A percentile compares a stretch with the other conserved stretches of the same genome.
These are phyloP conservation scores for Excoecaria cochinchinensis DNA, from an alignment of 345 rosid genomes.

Conservation along the genomic window DNA sequence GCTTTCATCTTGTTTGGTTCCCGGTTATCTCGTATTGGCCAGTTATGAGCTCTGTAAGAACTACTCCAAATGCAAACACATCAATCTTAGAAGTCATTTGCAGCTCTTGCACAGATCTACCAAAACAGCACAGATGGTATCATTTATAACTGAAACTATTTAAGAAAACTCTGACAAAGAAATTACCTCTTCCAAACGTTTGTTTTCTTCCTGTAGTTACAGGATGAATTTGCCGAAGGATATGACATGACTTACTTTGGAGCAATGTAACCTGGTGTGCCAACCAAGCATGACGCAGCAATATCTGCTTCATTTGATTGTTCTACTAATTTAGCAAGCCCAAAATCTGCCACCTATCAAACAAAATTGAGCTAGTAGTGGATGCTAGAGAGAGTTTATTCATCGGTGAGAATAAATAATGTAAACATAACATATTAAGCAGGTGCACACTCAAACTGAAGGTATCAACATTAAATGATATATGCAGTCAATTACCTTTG, in stretches of 20 bases:
- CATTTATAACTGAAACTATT: background rate
- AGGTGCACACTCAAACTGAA: background rate
- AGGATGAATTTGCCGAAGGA: too few species aligned
- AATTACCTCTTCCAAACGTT: background rate
- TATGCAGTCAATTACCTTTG: slow-evolving; percentile 25
- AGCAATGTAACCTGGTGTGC: slow-evolving; percentile 42
- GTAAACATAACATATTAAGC: background rate
- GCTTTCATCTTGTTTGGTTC: slow-evolving; percentile 29
- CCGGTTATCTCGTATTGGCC: slow-evolving; percentile 28
- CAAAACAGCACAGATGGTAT: background rate
- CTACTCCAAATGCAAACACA: slow-evolving; percentile 45
- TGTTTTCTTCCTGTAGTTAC: too few species aligned
- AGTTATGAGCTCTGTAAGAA: slow-evolving; percentile 41
- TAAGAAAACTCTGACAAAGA: background rate
- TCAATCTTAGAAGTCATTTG: slow-evolving; percentile 38
- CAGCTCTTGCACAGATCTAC: slow-evolving; percentile 33
- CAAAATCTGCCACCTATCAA: slow-evolving; percentile 39
- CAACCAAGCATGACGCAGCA: slow-evolving; percentile 32
- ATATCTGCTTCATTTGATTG: slow-evolving; percentile 32
- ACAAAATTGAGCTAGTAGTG: background rate
- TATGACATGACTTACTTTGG: slow-evolving; percentile 30
- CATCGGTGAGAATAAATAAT: background rate
- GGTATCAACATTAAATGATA: background rate
- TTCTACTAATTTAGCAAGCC: slow-evolving; percentile 36
- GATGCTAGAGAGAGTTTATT: background rate